Evolutionary conservation across 148 eudicot genomes (phyloP).

Genomic region (Drosera capensis): DNA sequence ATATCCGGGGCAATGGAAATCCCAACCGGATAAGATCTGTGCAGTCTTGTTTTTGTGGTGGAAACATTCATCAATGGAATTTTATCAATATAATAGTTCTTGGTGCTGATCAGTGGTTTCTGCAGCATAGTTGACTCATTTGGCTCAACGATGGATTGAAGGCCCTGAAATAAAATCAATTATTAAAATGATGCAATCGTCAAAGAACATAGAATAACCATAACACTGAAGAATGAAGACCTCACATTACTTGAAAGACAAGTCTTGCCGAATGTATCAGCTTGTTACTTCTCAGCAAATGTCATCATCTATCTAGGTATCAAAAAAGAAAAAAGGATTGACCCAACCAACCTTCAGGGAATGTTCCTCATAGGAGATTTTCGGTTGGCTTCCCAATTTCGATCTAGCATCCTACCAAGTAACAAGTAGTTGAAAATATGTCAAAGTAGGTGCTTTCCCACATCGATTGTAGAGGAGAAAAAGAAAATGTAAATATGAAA

Average conservation of each 20-base stretch:
- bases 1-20: conserved; percentile 36
- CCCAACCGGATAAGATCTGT: conserved; percentile 58
- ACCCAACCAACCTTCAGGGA: conserved; percentile 41
- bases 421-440: no score
- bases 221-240: not conserved
- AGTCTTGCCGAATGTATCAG: no score
- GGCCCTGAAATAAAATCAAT: conserved; percentile 35
- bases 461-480: no score
- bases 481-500: no score
- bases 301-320: no score
- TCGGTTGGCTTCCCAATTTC: conserved; percentile 30
- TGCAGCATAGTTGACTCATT: conserved; percentile 18
- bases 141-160: conserved; percentile 48
- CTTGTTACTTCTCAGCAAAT: no score
- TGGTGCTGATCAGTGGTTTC: conserved; percentile 19
- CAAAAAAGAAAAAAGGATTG: no score
- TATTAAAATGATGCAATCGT: conserved; percentile 1
- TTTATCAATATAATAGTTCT: conserved; percentile 13
- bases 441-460: no score
- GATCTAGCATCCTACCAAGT: conserved; percentile 38
- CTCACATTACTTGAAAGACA: not conserved
- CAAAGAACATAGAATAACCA: not conserved
- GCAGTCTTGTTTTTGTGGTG: conserved; percentile 40
- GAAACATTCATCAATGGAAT: conserved; percentile 17
- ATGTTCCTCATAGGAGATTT: conserved; percentile 29